A percentile compares a stretch with the other conserved stretches of the same genome.
Evolutionary conservation across 345 rosid species (phyloP).

Genomic region (Toxicodendron radicans): DNA sequence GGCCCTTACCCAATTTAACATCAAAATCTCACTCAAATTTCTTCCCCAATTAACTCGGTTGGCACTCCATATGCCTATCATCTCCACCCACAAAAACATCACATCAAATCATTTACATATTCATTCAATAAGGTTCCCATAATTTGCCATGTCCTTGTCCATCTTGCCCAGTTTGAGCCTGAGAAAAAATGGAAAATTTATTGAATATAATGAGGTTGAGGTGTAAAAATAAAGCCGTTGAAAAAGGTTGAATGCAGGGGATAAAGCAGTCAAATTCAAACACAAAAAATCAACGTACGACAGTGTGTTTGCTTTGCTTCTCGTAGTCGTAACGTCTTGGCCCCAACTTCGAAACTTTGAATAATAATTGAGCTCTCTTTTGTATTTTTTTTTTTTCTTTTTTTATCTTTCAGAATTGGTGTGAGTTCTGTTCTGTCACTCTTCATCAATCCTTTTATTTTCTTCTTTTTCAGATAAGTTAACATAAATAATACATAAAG

Average conservation of each 20-base stretch:
- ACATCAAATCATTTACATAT: too few relatives aligned
- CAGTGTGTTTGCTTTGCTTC: background rate
- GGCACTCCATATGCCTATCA: too few relatives aligned
- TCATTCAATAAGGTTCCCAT: too few relatives aligned
- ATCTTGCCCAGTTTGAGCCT: too few relatives aligned
- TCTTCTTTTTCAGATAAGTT: background rate
- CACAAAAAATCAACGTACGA: background rate
- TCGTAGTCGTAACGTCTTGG: background rate
- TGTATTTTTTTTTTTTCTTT: background rate
- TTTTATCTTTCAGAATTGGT: background rate
- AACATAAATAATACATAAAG: background rate
- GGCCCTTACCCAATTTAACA: too few relatives aligned
- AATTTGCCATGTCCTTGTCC: too few relatives aligned
- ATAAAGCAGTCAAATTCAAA: background rate
- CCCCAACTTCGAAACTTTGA: slow-evolving; percentile 15
- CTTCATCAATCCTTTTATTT: background rate
- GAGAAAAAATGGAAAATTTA: too few relatives aligned
- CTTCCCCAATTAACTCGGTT: too few relatives aligned
- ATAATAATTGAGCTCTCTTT: background rate
- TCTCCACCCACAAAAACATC: too few relatives aligned
- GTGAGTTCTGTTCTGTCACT: background rate
- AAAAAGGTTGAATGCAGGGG: background rate
- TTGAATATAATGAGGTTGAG: too few relatives aligned
- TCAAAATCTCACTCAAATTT: too few relatives aligned
- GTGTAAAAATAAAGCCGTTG: background rate